A percentile compares a stretch with the other conserved stretches of the same genome.
These are phyloP conservation scores for Crithidia bombi DNA, from an alignment of 208 protist genomes.

Conservation along the genomic window DNA sequence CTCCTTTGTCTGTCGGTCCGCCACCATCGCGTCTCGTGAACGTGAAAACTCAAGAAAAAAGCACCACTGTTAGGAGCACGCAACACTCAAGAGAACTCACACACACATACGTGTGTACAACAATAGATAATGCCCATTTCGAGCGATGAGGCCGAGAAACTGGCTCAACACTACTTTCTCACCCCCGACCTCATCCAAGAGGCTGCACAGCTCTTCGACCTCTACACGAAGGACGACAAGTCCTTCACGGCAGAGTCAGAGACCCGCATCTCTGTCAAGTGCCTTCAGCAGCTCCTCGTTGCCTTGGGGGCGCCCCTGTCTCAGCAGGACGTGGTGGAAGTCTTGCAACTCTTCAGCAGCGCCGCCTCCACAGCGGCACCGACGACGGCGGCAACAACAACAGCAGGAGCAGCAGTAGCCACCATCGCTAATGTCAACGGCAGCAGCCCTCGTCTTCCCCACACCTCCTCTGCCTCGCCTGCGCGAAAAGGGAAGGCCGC, in stretches of 20 bases:
- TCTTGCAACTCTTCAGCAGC: constrained; percentile 37
- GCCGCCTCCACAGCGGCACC: constrained; percentile 1
- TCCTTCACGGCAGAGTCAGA: constrained; percentile 1
- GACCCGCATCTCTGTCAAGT: constrained; percentile 37
- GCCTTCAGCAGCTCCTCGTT: constrained; percentile 54
- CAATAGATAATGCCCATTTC: not conserved
- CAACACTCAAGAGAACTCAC: not conserved
- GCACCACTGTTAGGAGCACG: not conserved
- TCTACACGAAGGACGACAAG: constrained; percentile 24
- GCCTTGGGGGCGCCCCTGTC: constrained; percentile 49
- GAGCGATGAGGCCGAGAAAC: constrained; percentile 23
- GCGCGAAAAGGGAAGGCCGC: not conserved
- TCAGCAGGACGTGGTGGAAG: constrained; percentile 54
- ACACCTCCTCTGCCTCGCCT: not conserved
- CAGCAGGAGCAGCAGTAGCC: not conserved
- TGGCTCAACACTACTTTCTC: constrained; percentile 46
- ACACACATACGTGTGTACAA: not conserved
- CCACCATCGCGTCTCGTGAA: too few relatives aligned
- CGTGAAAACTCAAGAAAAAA: too few relatives aligned
- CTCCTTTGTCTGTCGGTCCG: too few relatives aligned
- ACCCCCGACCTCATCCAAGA: constrained; percentile 39
- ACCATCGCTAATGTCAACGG: not conserved
- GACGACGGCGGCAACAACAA: not conserved
- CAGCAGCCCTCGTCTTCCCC: not conserved
- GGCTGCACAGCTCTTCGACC: constrained; percentile 43